Conservation (phyloP, 805 yeast species). For the Blastobotrys terrestris region DNA sequence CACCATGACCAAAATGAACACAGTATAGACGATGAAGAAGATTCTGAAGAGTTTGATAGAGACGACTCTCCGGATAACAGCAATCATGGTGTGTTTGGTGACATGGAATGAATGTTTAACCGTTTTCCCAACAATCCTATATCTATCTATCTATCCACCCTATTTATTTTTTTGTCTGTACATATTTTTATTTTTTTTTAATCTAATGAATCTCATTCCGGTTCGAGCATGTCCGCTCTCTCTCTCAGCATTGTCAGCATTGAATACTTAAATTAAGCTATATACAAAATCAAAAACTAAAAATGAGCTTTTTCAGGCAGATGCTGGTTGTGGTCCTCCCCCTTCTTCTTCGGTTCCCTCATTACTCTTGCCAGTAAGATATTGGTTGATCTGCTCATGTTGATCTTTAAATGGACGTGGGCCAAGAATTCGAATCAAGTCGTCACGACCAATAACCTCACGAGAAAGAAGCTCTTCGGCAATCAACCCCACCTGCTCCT, state of each 20-base stretch:
- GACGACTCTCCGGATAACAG: conserved; percentile 23
- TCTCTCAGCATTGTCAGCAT: no score
- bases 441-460: conserved; percentile 77
- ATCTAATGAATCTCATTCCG: no score
- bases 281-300: not conserved
- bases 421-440: conserved; percentile 70
- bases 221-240: no score
- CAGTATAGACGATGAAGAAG: conserved; percentile 10
- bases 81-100: conserved; percentile 33
- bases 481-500: conserved; percentile 56
- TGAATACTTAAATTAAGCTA: not conserved
- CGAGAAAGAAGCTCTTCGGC: conserved; percentile 67
- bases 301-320: not conserved
- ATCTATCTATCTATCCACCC: no score
- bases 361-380: conserved; percentile 34
- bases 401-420: conserved; percentile 72
- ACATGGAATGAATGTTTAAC: conserved; percentile 29
- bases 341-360: not conserved
- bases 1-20: conserved; percentile 3
- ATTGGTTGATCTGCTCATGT: conserved; percentile 87
- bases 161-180: not conserved
- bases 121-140: no score
- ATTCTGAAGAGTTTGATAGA: conserved; percentile 10
- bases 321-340: not conserved
- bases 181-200: not conserved